Evolutionary conservation across 768 basidiomycete genomes (phyloP).

Genomic region (Porpolomopsis calyptriformis): DNA sequence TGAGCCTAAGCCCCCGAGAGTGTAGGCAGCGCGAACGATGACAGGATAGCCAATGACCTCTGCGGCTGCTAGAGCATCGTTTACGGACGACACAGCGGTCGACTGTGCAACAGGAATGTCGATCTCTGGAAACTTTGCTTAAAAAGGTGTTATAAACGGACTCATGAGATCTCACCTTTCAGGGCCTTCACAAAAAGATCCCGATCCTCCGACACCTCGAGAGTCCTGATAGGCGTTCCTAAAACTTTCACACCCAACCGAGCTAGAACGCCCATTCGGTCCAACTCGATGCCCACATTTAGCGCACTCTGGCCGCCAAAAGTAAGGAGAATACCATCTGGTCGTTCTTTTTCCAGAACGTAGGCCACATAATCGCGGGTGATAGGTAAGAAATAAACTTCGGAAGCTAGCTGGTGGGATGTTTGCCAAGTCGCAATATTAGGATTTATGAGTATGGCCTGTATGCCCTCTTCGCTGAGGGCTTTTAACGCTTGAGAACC

Average conservation of each 20-base stretch:
- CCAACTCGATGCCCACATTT: constrained; percentile 94
- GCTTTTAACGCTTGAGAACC: constrained; percentile 99
- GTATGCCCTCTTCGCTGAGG: constrained; percentile 87
- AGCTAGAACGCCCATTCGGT: constrained; percentile 93
- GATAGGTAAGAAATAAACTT: constrained; percentile 96
- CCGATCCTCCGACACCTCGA: constrained; percentile 95
- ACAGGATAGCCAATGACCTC: constrained; percentile 92
- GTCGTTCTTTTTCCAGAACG: constrained; percentile 95
- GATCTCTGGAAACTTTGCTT: constrained; percentile 56
- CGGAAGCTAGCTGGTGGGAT: constrained; percentile 90
- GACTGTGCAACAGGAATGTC: constrained; percentile 94
- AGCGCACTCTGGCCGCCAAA: constrained; percentile 98
- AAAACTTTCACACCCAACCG: constrained; percentile 87
- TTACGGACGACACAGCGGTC: constrained; percentile 92
- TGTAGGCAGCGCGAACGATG: constrained; percentile 93
- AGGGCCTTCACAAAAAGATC: constrained; percentile 93
- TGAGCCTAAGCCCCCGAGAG: constrained; percentile 95
- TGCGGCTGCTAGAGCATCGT: constrained; percentile 86
- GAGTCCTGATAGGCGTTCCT: constrained; percentile 88
- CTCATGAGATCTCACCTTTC: constrained; percentile 51
- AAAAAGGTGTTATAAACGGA: background rate
- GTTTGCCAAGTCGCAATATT: constrained; percentile 99
- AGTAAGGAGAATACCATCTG: constrained; percentile 93
- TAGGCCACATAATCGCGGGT: constrained; percentile 98
- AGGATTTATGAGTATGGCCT: constrained; percentile 93